Conservation (phyloP, 768 basidiomycete genomes). For the Leccinum rimulosum region DNA sequence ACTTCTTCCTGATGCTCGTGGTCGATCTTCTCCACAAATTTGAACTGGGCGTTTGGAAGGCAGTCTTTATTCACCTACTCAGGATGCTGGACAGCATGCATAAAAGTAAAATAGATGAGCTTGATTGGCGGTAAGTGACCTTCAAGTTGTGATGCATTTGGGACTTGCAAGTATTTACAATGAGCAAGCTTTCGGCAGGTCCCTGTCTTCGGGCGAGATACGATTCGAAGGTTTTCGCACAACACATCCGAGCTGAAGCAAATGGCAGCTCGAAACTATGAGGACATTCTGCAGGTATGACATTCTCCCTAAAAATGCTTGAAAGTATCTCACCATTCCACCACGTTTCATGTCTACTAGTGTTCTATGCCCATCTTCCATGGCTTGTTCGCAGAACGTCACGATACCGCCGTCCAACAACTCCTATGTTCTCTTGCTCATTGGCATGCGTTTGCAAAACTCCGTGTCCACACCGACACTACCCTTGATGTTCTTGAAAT, state of each 20-base stretch:
- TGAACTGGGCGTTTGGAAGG: too few relatives aligned
- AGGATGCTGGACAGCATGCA: neutral
- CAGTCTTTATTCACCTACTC: neutral
- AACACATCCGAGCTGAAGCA: neutral
- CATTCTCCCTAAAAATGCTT: neutral
- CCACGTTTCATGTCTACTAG: too few relatives aligned
- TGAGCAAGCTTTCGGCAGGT: neutral
- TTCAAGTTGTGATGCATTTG: neutral
- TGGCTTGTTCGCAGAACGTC: too few relatives aligned
- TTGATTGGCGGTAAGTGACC: neutral
- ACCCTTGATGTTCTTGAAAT: neutral
- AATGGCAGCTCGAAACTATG: neutral
- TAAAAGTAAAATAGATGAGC: neutral
- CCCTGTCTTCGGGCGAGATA: neutral
- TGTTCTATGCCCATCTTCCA: too few relatives aligned
- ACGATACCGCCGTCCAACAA: too few relatives aligned
- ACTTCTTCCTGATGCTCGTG: too few relatives aligned
- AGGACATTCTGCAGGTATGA: neutral
- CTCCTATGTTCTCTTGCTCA: too few relatives aligned
- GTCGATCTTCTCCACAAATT: too few relatives aligned
- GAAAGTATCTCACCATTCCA: neutral
- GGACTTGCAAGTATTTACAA: neutral
- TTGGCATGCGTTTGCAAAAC: too few relatives aligned
- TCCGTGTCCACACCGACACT: too few relatives aligned
- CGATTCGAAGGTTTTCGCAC: neutral